Evolutionary conservation across 2,329 filamentous ascomycete genomes (phyloP).

Genomic region (Colletotrichum echinochloae): DNA sequence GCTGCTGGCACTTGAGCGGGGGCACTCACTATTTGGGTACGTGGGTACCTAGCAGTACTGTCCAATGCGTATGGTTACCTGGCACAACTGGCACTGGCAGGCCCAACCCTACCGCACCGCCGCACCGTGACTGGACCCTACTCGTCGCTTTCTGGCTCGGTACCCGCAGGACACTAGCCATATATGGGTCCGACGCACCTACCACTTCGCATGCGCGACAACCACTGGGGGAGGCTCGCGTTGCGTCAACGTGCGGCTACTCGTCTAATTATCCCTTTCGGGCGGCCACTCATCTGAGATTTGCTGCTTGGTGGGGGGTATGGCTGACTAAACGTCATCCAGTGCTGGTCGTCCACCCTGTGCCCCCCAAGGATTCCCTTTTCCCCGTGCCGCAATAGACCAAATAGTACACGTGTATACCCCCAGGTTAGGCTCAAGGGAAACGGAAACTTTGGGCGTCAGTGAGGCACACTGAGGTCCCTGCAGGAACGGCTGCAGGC

Average conservation of each 20-base stretch:
- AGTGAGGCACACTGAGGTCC: conserved; percentile 1
- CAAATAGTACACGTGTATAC: background rate
- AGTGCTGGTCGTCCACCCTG: too few relatives aligned
- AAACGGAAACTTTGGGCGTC: background rate
- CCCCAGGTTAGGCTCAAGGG: background rate
- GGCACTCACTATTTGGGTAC: background rate
- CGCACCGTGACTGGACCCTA: conserved; percentile 7
- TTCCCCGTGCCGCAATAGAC: background rate
- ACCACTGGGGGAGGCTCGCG: conserved; percentile 27
- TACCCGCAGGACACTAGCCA: conserved; percentile 32
- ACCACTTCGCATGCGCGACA: conserved; percentile 18
- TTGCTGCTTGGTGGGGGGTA: background rate
- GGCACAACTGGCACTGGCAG: conserved; percentile 12
- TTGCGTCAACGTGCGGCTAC: conserved; percentile 39
- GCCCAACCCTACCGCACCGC: conserved; percentile 8
- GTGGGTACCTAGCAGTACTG: background rate
- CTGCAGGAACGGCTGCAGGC: conserved; percentile 3
- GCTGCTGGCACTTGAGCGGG: conserved; percentile 21
- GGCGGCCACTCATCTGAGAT: conserved; percentile 30
- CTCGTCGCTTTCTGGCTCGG: conserved; percentile 16
- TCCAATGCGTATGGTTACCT: conserved; percentile 31
- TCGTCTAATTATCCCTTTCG: conserved; percentile 37
- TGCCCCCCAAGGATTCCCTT: too few relatives aligned
- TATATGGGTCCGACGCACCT: conserved; percentile 24
- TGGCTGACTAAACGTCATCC: conserved; percentile 27